Conservation (phyloP, 495 filamentous ascomycete species). For the Aspergillus hancockii region DNA sequence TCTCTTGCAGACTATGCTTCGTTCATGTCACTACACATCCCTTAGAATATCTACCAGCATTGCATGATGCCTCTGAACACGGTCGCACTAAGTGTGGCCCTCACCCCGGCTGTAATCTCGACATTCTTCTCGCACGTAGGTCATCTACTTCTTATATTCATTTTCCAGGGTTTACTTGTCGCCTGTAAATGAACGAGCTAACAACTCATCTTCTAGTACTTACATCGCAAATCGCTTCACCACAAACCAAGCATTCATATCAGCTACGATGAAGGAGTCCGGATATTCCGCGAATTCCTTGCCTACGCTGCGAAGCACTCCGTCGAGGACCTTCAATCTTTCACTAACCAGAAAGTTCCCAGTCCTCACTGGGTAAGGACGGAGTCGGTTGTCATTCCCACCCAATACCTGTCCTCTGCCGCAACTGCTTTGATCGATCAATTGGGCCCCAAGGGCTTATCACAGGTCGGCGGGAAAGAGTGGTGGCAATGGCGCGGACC, state of each 20-base stretch:
- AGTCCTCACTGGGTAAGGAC: conserved; percentile 85
- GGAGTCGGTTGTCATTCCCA: conserved; percentile 69
- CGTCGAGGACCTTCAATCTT: conserved; percentile 88
- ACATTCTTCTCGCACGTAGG: conserved; percentile 77
- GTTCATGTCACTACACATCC: neutral
- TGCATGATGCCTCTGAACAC: conserved; percentile 68
- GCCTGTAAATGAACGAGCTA: neutral
- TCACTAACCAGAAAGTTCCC: conserved; percentile 87
- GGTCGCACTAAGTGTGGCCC: conserved; percentile 66
- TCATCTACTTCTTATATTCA: conserved; percentile 7
- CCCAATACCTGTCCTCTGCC: conserved; percentile 58
- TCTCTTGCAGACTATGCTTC: neutral
- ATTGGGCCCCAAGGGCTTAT: conserved; percentile 72
- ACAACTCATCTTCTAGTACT: conserved; percentile 56
- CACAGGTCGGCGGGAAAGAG: conserved; percentile 72
- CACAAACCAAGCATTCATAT: conserved; percentile 83
- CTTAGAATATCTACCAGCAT: neutral
- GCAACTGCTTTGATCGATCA: conserved; percentile 65
- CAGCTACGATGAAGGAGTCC: conserved; percentile 92
- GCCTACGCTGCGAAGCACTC: conserved; percentile 79
- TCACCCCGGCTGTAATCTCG: conserved; percentile 76
- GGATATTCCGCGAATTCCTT: conserved; percentile 82
- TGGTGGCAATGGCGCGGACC: conserved; percentile 94
- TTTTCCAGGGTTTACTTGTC: neutral
- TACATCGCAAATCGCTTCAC: conserved; percentile 71